Evolutionary conservation across 306 rosid species (phyloP).

Genomic region (Fagus sylvatica): DNA sequence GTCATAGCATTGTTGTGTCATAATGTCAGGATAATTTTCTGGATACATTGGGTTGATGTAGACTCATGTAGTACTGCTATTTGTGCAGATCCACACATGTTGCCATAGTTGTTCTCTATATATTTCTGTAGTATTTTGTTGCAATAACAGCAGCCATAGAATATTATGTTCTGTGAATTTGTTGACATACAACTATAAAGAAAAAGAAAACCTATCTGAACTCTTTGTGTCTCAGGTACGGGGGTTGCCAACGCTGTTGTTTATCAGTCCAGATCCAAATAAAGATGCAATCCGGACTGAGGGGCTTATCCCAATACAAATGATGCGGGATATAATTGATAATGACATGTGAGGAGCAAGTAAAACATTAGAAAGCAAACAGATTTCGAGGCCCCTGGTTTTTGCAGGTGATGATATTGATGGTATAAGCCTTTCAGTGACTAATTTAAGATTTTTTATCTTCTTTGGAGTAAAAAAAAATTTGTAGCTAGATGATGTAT

Average conservation of each 20-base stretch:
- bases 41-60: neutral
- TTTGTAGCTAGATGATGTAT: slow-evolving; percentile 31
- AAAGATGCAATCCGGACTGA: slow-evolving; percentile 90
- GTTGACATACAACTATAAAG: neutral
- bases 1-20: neutral
- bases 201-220: neutral
- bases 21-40: neutral
- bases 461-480: slow-evolving; percentile 25
- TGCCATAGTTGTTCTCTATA: neutral
- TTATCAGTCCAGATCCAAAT: slow-evolving; percentile 75
- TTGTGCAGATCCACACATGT: neutral
- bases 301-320: slow-evolving; percentile 89
- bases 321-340: slow-evolving; percentile 88
- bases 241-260: slow-evolving; percentile 82
- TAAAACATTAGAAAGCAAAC: neutral
- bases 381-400: neutral
- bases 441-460: slow-evolving; percentile 13
- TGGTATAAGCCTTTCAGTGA: neutral
- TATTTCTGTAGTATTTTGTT: neutral
- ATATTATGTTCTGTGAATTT: slow-evolving; percentile 11
- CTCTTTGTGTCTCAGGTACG: slow-evolving; percentile 55
- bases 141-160: neutral
- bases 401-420: neutral
- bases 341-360: slow-evolving; percentile 55
- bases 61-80: neutral